Conservation (phyloP, 495 filamentous ascomycete genomes). For the Trichoderma virens region DNA sequence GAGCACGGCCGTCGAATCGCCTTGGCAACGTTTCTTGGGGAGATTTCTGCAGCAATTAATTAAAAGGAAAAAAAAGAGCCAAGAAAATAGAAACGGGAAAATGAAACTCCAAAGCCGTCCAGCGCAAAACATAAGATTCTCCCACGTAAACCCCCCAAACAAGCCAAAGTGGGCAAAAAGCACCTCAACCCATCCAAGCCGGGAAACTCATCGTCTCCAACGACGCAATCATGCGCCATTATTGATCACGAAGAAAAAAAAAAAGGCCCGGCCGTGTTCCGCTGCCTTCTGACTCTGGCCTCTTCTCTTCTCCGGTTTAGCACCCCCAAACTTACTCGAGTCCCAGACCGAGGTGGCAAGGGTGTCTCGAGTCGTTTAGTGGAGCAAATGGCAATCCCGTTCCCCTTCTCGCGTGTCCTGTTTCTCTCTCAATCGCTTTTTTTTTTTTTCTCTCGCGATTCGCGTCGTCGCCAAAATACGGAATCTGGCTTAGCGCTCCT, state of each 20-base stretch:
- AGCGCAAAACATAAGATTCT: background rate
- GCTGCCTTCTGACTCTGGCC: background rate
- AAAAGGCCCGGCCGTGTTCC: no score
- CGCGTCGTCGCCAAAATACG: background rate
- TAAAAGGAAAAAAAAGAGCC: background rate
- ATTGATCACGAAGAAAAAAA: no score
- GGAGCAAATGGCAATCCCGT: no score
- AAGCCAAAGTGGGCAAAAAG: no score
- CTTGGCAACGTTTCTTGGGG: background rate
- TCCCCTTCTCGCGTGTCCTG: background rate
- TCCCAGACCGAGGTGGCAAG: background rate
- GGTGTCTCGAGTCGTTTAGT: no score
- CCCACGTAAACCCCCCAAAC: no score
- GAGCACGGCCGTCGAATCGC: background rate
- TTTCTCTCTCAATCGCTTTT: background rate
- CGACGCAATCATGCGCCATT: no score
- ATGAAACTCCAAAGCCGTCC: no score
- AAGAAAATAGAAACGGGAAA: background rate
- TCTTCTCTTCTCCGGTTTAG: background rate
- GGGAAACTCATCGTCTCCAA: no score
- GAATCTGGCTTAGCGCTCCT: background rate
- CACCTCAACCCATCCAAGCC: no score
- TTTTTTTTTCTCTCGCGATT: conserved; percentile 2
- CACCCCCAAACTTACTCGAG: background rate
- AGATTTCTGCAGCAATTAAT: background rate